Evolutionary conservation across 2,329 filamentous ascomycete genomes (phyloP).

Genomic region (Apiospora pterosperma): DNA sequence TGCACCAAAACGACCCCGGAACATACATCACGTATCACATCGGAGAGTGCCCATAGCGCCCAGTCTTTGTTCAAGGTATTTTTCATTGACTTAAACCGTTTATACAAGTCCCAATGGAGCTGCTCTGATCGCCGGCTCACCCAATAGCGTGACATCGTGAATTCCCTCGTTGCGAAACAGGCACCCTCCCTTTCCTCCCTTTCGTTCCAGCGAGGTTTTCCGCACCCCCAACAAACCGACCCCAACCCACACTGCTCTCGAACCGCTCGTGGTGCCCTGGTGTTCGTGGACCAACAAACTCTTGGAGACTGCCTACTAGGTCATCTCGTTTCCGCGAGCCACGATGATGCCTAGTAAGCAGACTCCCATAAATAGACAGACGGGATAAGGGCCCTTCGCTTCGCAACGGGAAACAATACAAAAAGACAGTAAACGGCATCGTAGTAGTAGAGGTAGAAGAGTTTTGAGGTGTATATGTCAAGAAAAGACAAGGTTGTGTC

Average conservation of each 20-base stretch:
- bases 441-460: background rate
- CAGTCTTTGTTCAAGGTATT: background rate
- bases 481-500: background rate
- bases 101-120: constrained; percentile 2
- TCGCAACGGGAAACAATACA: background rate
- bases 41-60: no score
- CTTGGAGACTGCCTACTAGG: background rate
- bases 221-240: background rate
- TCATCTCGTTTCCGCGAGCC: no score
- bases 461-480: background rate
- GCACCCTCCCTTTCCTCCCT: background rate
- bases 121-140: background rate
- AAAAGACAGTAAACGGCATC: constrained; percentile 2
- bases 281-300: background rate
- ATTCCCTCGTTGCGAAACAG: background rate
- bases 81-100: constrained; percentile 3
- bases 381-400: background rate
- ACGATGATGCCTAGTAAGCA: background rate
- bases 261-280: background rate
- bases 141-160: constrained; percentile 6
- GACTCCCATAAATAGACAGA: background rate
- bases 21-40: no score
- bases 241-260: background rate
- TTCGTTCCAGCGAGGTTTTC: background rate
- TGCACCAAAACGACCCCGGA: no score